These are phyloP conservation scores for Bipolaris cookei DNA, from an alignment of 2,329 filamentous ascomycete genomes.

Conservation along the genomic window DNA sequence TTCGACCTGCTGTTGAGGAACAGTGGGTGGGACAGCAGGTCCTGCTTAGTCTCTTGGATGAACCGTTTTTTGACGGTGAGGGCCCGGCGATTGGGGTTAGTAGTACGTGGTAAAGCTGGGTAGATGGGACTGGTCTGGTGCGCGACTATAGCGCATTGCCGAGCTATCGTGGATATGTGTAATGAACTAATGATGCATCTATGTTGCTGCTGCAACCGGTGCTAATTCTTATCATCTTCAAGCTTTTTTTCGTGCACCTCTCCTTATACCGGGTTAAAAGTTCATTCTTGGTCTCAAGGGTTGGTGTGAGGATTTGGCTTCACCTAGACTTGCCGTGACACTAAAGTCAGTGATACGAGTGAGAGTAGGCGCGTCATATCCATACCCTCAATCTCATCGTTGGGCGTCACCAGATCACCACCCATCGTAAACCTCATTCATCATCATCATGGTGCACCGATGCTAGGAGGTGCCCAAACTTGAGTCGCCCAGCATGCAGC, in stretches of 20 bases:
- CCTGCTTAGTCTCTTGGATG: constrained; percentile 33
- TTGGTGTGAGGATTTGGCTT: background rate
- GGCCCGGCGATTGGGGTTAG: constrained; percentile 23
- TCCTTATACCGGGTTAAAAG: background rate
- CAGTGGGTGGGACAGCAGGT: constrained; percentile 51
- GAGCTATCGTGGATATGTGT: background rate
- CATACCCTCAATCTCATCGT: constrained; percentile 3
- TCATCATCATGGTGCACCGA: background rate
- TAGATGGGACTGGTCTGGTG: background rate
- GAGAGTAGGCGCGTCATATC: constrained; percentile 15
- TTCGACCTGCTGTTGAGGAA: constrained; percentile 54
- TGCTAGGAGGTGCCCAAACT: no score
- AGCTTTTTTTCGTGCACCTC: background rate
- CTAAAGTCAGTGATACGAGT: background rate
- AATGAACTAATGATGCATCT: background rate
- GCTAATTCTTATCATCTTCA: background rate
- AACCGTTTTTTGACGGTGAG: constrained; percentile 37
- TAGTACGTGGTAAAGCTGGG: background rate
- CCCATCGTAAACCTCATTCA: background rate
- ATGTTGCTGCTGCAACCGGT: background rate
- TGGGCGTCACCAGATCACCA: background rate
- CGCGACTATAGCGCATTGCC: background rate
- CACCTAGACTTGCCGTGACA: background rate
- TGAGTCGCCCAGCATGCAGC: background rate
- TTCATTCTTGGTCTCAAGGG: background rate